These are phyloP conservation scores for Kodamaea neixiangensis DNA, from an alignment of 805 yeast species.

Conservation along the genomic window DNA sequence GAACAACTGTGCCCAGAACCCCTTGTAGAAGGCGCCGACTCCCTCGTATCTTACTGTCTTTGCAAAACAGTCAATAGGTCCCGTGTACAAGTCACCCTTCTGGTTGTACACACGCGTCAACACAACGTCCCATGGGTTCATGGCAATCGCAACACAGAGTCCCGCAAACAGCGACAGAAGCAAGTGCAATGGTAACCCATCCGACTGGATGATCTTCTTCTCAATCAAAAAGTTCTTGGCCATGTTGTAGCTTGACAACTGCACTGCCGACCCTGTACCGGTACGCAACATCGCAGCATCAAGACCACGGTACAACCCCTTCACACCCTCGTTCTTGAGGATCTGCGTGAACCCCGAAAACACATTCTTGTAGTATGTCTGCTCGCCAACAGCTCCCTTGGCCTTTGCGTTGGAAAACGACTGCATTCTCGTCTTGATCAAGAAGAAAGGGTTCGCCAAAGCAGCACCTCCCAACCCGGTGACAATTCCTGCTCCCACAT, in stretches of 20 bases:
- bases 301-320: constrained; percentile 85
- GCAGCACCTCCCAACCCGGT: constrained; percentile 91
- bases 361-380: constrained; percentile 77
- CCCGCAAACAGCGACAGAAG: constrained; percentile 79
- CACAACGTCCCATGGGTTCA: constrained; percentile 98
- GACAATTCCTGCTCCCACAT: constrained; percentile 75
- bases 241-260: constrained; percentile 84
- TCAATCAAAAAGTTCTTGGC: constrained; percentile 64
- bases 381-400: constrained; percentile 72
- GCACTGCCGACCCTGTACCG: constrained; percentile 94
- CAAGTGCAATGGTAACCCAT: constrained; percentile 67
- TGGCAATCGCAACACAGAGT: constrained; percentile 87
- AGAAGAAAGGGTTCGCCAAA: constrained; percentile 86
- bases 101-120: constrained; percentile 95
- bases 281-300: constrained; percentile 95
- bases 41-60: constrained; percentile 88
- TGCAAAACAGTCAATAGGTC: constrained; percentile 84
- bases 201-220: constrained; percentile 52
- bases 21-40: constrained; percentile 84
- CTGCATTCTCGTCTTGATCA: constrained; percentile 96
- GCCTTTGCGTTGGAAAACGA: constrained; percentile 62
- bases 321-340: constrained; percentile 65
- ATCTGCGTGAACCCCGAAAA: constrained; percentile 68
- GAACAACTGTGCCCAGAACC: constrained; percentile 88
- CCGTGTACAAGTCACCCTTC: constrained; percentile 80